Evolutionary conservation across 2,329 filamentous ascomycete species (phyloP).

Genomic region (Cladophialophora carrionii): DNA sequence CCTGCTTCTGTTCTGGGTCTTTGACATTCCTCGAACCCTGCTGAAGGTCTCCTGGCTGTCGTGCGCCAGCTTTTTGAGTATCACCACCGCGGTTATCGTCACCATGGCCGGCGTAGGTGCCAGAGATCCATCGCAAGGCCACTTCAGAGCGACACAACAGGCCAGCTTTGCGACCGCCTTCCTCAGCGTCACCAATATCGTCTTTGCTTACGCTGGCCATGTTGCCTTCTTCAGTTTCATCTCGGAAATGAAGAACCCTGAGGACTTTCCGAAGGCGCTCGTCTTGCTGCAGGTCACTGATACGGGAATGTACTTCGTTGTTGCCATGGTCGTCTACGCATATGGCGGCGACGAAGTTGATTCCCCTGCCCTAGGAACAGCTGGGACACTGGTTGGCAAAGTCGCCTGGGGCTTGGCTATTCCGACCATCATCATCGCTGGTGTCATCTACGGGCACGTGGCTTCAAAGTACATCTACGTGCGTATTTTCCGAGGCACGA

Average conservation of each 20-base stretch:
- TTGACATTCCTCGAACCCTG: constrained; percentile 65
- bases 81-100: constrained; percentile 65
- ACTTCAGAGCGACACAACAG: constrained; percentile 46
- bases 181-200: constrained; percentile 67
- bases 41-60: constrained; percentile 66
- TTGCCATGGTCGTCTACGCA: constrained; percentile 69
- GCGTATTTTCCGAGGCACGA: constrained; percentile 63
- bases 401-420: constrained; percentile 70
- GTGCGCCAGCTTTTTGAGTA: constrained; percentile 66
- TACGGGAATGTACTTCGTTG: constrained; percentile 65
- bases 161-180: constrained; percentile 60
- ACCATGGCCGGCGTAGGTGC: constrained; percentile 69
- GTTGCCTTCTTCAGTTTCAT: constrained; percentile 71
- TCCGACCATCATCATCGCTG: constrained; percentile 71
- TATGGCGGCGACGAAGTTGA: constrained; percentile 65
- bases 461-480: constrained; percentile 69
- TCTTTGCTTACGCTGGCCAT: constrained; percentile 71
- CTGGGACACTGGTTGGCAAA: constrained; percentile 60
- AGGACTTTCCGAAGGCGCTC: constrained; percentile 66
- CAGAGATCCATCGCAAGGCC: constrained; percentile 55
- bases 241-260: constrained; percentile 64
- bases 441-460: constrained; percentile 70
- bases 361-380: constrained; percentile 69
- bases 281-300: constrained; percentile 63
- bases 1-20: constrained; percentile 60